Evolutionary conservation across 257 asterid species (phyloP).

Genomic region (Nicotiana tabacum): DNA sequence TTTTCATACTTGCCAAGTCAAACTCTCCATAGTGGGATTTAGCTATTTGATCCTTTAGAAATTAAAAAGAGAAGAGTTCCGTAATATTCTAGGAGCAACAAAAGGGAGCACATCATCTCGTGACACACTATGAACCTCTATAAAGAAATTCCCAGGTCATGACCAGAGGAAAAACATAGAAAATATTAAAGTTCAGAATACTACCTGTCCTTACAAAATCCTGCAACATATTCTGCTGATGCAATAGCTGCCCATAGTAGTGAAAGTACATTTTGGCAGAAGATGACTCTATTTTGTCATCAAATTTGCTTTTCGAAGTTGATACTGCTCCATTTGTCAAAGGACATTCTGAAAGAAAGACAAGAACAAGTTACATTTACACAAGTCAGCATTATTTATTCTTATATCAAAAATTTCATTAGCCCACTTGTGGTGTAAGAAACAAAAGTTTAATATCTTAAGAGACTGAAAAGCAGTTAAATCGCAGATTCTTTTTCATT

Average conservation of each 20-base stretch:
- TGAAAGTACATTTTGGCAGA: conserved; percentile 99
- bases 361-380: conserved; percentile 6
- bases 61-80: neutral
- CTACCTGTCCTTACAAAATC: conserved; percentile 98
- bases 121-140: neutral
- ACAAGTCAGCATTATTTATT: neutral
- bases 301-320: conserved; percentile 71
- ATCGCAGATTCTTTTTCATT: neutral
- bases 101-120: neutral
- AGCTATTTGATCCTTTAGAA: neutral
- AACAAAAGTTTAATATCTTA: neutral
- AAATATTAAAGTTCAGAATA: neutral
- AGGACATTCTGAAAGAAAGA: conserved; percentile 40
- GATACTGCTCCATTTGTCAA: conserved; percentile 58
- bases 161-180: neutral
- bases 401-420: neutral
- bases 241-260: conserved; percentile 94
- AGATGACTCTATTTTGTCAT: conserved; percentile 88
- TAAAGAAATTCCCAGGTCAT: neutral
- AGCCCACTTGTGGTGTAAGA: neutral
- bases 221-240: conserved; percentile 99
- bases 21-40: conserved; percentile 15
- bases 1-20: neutral
- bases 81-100: neutral
- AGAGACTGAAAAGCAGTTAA: neutral